These are phyloP conservation scores for Podila epigama DNA, from an alignment of 192 early-diverging fungal species.

Conservation along the genomic window DNA sequence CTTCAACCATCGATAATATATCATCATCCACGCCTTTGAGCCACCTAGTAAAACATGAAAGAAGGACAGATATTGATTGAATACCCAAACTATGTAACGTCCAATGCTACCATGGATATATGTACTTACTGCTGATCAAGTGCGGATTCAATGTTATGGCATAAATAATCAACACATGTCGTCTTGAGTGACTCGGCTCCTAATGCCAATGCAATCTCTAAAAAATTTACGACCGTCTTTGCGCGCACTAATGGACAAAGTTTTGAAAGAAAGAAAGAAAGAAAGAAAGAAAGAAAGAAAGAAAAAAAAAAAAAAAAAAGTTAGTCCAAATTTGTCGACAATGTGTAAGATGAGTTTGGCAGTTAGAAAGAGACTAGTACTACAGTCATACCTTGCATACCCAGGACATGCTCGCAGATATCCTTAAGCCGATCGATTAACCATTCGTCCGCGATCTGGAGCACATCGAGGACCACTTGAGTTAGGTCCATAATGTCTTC, in stretches of 20 bases:
- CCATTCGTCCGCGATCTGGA: slow-evolving; percentile 71
- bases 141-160: slow-evolving; percentile 52
- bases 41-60: slow-evolving; percentile 9
- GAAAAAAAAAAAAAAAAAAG: slow-evolving; percentile 19
- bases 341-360: too few relatives aligned
- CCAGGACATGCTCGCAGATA: slow-evolving; percentile 46
- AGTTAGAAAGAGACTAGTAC: not conserved
- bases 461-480: slow-evolving; percentile 59
- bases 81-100: not conserved
- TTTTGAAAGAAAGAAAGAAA: not conserved
- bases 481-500: slow-evolving; percentile 56
- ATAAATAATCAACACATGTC: slow-evolving; percentile 64
- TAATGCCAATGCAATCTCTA: slow-evolving; percentile 65
- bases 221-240: slow-evolving; percentile 57
- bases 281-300: not conserved
- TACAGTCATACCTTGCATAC: slow-evolving; percentile 34
- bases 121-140: slow-evolving; percentile 48
- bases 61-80: not conserved
- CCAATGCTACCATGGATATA: not conserved
- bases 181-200: slow-evolving; percentile 53
- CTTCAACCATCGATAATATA: slow-evolving; percentile 12
- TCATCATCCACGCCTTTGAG: slow-evolving; percentile 26
- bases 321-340: not conserved
- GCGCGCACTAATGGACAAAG: slow-evolving; percentile 50
- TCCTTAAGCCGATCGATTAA: slow-evolving; percentile 59